Evolutionary conservation across 495 filamentous ascomycete species (phyloP).

Genomic region (Usnea hakonensis): DNA sequence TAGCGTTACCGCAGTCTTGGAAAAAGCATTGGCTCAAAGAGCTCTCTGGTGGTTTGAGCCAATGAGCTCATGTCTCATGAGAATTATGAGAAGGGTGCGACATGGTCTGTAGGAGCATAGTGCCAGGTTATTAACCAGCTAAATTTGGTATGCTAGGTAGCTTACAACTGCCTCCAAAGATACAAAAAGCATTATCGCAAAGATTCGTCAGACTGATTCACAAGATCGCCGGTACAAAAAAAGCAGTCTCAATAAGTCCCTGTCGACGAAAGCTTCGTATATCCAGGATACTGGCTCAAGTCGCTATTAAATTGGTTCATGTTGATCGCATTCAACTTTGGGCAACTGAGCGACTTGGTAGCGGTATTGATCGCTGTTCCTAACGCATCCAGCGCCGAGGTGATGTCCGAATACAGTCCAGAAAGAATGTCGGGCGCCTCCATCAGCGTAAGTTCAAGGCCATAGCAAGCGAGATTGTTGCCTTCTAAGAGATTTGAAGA

Average conservation of each 20-base stretch:
- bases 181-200: not conserved
- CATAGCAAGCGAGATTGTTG: constrained; percentile 43
- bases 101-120: not conserved
- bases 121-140: not conserved
- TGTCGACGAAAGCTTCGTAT: constrained; percentile 12
- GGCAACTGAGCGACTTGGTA: constrained; percentile 23
- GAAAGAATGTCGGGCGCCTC: constrained; percentile 37
- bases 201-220: not conserved
- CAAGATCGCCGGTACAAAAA: not conserved
- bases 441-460: constrained; percentile 35
- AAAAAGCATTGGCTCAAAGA: not conserved
- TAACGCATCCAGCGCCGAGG: constrained; percentile 26
- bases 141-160: not conserved
- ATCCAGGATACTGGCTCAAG: constrained; percentile 26
- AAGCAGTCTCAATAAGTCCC: constrained; percentile 5
- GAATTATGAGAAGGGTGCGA: too few relatives aligned
- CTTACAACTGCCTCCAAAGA: not conserved
- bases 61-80: not conserved
- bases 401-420: constrained; percentile 31
- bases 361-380: constrained; percentile 15
- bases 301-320: constrained; percentile 21
- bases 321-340: constrained; percentile 23
- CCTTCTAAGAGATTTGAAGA: constrained; percentile 34
- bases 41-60: not conserved
- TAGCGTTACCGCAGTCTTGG: not conserved